phyloP scores from a whole-genome alignment of 192 early-diverging fungal genomes.

The Coemansia sp. region DNA sequence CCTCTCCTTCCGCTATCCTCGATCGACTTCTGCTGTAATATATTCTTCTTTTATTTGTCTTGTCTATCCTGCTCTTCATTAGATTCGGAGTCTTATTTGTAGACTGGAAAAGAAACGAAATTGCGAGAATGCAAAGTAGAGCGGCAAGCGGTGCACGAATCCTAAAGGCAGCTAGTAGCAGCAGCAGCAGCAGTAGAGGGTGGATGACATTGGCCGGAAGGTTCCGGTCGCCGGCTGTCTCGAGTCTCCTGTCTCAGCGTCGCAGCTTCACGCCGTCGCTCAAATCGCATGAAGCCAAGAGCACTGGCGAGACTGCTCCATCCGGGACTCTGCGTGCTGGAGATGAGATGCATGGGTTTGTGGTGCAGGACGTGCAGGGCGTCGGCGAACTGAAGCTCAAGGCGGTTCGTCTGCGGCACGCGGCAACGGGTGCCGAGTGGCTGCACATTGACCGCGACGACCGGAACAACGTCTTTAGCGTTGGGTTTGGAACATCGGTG shows the following conservation, averaged over 20 bases:
- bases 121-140: conserved; percentile 2
- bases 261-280: neutral
- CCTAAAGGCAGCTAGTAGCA: conserved; percentile 14
- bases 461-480: conserved; percentile 91
- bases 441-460: conserved; percentile 87
- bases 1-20: no score
- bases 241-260: neutral
- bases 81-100: neutral
- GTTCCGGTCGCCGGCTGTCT: neutral
- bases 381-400: conserved; percentile 80
- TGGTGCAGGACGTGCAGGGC: conserved; percentile 52
- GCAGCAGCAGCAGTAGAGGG: neutral
- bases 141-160: conserved; percentile 24
- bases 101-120: no score
- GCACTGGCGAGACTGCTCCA: neutral
- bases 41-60: neutral
- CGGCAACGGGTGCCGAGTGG: conserved; percentile 80
- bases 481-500: conserved; percentile 87
- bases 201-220: neutral
- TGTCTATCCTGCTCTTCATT: neutral
- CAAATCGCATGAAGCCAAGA: neutral
- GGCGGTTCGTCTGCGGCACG: conserved; percentile 74
- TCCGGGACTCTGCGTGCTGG: conserved; percentile 14
- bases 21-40: neutral
- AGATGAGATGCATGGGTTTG: conserved; percentile 43